Percentiles rank a stretch among this genome's conserved stretches.
These are phyloP conservation scores for Carpinus fangiana DNA, from an alignment of 306 rosid genomes.

Conservation along the genomic window DNA sequence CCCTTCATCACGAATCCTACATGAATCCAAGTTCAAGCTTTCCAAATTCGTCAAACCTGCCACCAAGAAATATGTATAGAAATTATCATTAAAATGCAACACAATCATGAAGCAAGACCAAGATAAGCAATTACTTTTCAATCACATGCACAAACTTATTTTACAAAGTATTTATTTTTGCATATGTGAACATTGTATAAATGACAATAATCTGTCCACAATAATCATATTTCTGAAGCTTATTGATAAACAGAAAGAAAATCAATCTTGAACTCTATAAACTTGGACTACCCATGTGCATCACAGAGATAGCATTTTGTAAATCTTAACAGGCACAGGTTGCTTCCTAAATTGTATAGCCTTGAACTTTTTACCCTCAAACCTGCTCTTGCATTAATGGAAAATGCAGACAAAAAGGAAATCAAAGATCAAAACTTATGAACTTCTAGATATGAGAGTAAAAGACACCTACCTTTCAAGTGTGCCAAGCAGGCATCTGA, in stretches of 20 bases:
- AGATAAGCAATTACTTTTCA: background rate
- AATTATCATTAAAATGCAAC: background rate
- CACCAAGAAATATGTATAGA: background rate
- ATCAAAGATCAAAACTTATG: background rate
- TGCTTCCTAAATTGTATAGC: background rate
- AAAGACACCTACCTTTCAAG: constrained; percentile 66
- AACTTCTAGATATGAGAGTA: background rate
- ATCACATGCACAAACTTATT: background rate
- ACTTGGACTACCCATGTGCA: background rate
- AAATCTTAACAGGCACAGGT: background rate
- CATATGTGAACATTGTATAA: background rate
- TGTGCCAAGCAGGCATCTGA: constrained; percentile 69
- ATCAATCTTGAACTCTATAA: background rate
- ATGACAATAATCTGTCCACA: background rate
- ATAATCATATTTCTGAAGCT: background rate
- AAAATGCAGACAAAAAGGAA: constrained; percentile 8
- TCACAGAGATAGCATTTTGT: background rate
- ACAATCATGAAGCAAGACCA: background rate
- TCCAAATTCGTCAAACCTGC: constrained; percentile 80
- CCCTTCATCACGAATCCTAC: constrained; percentile 82
- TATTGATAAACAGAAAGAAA: background rate
- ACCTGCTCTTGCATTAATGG: background rate
- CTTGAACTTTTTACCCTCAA: background rate
- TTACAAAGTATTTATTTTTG: background rate
- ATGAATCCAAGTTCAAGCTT: constrained; percentile 89